Percentiles rank a stretch among this genome's conserved stretches.
Evolutionary conservation across 768 basidiomycete genomes (phyloP).

Genomic region (Porphyrellus cyaneotinctus): DNA sequence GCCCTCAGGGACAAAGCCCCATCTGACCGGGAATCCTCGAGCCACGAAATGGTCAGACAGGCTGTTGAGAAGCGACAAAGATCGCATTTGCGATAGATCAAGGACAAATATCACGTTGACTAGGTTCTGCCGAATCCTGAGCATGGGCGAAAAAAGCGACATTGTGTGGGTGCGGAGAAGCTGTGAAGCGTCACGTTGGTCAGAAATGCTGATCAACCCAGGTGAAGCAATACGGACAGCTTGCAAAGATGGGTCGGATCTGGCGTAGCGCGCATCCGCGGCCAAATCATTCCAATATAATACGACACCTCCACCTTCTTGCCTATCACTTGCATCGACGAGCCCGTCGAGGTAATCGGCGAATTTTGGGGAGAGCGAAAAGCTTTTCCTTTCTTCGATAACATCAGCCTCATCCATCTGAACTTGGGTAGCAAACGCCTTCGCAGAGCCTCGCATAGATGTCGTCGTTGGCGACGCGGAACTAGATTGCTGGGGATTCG

Average conservation of each 20-base stretch:
- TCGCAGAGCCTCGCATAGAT: conserved; percentile 10
- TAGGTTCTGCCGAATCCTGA: conserved; percentile 73
- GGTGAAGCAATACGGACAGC: conserved; percentile 35
- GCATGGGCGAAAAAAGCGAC: conserved; percentile 73
- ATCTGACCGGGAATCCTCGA: conserved; percentile 71
- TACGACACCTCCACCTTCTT: conserved; percentile 70
- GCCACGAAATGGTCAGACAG: conserved; percentile 68
- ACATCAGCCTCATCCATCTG: conserved; percentile 33
- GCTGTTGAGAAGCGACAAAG: conserved; percentile 58
- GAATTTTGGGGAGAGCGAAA: conserved; percentile 59
- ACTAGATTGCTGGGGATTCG: conserved; percentile 42
- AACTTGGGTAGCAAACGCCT: conserved; percentile 2
- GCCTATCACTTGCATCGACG: conserved; percentile 88
- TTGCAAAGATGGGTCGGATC: conserved; percentile 49
- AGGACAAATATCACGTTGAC: conserved; percentile 80
- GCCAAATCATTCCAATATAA: conserved; percentile 91
- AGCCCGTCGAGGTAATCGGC: conserved; percentile 51
- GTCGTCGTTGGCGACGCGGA: not conserved
- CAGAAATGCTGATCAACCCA: not conserved
- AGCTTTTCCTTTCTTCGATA: conserved; percentile 66
- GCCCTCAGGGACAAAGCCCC: conserved; percentile 77
- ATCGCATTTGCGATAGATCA: conserved; percentile 65
- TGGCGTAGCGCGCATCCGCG: conserved; percentile 64
- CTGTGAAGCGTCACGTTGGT: conserved; percentile 14
- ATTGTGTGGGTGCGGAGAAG: conserved; percentile 22